Percentiles rank a stretch among this genome's conserved stretches.
Conservation (phyloP, 768 basidiomycete genomes). For the Leccinum boreale region DNA sequence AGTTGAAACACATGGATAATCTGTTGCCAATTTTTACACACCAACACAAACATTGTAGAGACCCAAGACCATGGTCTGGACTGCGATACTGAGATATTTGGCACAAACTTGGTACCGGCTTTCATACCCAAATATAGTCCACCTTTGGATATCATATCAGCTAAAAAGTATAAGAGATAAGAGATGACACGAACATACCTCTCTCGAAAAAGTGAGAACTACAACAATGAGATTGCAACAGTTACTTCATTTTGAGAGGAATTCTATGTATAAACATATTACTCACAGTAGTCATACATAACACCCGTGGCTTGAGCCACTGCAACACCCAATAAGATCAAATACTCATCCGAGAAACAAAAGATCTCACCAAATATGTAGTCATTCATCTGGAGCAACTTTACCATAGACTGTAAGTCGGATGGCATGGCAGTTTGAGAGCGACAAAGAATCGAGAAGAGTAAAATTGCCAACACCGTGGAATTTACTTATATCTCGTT, state of each 20-base stretch:
- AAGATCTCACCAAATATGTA: neutral
- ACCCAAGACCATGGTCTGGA: too few species aligned
- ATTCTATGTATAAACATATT: neutral
- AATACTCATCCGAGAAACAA: neutral
- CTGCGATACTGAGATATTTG: too few species aligned
- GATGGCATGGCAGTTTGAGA: neutral
- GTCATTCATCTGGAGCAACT: neutral
- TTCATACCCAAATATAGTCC: too few species aligned
- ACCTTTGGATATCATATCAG: too few species aligned
- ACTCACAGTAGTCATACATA: neutral
- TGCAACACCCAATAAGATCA: neutral
- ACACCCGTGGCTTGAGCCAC: neutral
- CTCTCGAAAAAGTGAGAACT: too few species aligned
- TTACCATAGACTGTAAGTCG: neutral
- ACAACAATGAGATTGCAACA: neutral
- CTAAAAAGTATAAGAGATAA: too few species aligned
- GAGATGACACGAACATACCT: neutral
- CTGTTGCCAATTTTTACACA: too few species aligned
- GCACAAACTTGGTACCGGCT: too few species aligned
- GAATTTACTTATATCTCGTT: neutral
- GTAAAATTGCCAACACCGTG: neutral
- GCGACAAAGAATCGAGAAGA: neutral
- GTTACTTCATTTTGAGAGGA: neutral
- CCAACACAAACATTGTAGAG: too few species aligned
- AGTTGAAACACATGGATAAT: too few species aligned